These are phyloP conservation scores for Vitis rotundifolia DNA, from an alignment of 164 flowering plant species.

Conservation along the genomic window DNA sequence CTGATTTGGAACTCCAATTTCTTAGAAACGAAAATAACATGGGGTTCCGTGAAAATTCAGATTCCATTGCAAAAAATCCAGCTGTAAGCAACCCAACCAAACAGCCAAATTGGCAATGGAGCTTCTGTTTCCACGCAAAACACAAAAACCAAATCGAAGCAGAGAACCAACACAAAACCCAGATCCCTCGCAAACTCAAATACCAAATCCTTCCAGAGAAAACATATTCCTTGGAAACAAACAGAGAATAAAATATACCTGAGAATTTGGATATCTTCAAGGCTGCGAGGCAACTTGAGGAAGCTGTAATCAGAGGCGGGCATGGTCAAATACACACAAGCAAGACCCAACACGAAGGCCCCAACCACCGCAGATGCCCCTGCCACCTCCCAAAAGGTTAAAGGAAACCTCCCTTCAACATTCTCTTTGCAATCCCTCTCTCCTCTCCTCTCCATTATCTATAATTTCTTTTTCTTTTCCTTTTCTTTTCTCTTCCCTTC, in stretches of 20 bases:
- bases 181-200: background rate
- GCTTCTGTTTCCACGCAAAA: no score
- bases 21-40: no score
- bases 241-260: slow-evolving; percentile 39
- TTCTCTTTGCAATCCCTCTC: background rate
- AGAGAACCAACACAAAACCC: no score
- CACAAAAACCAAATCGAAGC: no score
- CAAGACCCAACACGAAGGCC: slow-evolving; percentile 58
- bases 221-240: background rate
- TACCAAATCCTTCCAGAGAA: background rate
- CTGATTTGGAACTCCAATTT: no score
- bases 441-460: slow-evolving; percentile 1
- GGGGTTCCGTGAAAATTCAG: no score
- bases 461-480: slow-evolving; percentile 15
- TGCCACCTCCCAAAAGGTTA: slow-evolving; percentile 62
- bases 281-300: slow-evolving; percentile 82
- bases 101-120: no score
- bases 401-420: slow-evolving; percentile 37
- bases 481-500: background rate
- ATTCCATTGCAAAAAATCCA: no score
- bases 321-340: slow-evolving; percentile 76
- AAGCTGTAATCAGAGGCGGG: slow-evolving; percentile 94
- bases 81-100: no score
- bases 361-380: slow-evolving; percentile 58
- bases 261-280: slow-evolving; percentile 84